Percentiles rank a stretch among this genome's conserved stretches.
Evolutionary conservation across 2,329 filamentous ascomycete species (phyloP).

Genomic region (Diaporthe sp.): DNA sequence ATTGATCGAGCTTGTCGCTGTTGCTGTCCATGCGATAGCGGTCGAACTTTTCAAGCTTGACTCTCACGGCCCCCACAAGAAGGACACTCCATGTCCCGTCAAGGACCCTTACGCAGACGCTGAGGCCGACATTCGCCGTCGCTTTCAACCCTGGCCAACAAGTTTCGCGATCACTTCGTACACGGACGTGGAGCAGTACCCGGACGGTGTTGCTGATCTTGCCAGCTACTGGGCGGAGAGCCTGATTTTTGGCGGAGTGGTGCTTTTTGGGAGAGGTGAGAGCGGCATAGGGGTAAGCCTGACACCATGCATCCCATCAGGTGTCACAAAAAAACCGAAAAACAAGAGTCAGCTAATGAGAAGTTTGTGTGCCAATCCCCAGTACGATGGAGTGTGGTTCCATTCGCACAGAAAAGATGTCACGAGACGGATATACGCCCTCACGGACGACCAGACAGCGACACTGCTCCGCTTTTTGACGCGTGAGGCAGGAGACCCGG

Average conservation of each 20-base stretch:
- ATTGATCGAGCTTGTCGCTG: constrained; percentile 1
- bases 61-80: neutral
- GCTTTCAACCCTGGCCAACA: constrained; percentile 29
- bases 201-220: constrained; percentile 47
- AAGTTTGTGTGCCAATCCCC: neutral
- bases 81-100: neutral
- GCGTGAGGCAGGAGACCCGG: neutral
- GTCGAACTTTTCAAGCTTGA: constrained; percentile 6
- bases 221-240: constrained; percentile 50
- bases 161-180: constrained; percentile 48
- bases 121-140: neutral
- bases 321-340: neutral
- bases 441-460: constrained; percentile 14
- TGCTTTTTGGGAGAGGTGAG: constrained; percentile 42
- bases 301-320: neutral
- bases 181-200: constrained; percentile 48
- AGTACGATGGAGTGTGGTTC: constrained; percentile 19
- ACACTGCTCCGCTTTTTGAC: neutral
- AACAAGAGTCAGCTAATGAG: neutral
- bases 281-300: neutral
- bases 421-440: constrained; percentile 9
- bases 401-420: neutral
- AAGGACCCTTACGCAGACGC: constrained; percentile 39
- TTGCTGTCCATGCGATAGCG: constrained; percentile 2
- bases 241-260: constrained; percentile 47